These are phyloP conservation scores for Sporothrix luriei DNA, from an alignment of 2,329 filamentous ascomycete genomes.

Conservation along the genomic window DNA sequence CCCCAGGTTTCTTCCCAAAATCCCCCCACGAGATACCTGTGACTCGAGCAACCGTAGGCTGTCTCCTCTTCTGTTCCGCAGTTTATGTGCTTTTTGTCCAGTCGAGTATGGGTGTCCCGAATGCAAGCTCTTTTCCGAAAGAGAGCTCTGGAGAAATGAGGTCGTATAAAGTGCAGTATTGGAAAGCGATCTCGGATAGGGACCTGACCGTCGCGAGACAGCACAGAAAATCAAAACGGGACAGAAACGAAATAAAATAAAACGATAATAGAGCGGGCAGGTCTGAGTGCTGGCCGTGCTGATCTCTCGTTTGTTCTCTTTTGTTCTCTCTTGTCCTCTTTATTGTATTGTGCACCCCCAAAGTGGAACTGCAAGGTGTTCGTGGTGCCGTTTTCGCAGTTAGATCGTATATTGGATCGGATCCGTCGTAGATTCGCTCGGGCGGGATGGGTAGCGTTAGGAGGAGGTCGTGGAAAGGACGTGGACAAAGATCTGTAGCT, in stretches of 20 bases:
- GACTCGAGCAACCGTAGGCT: not conserved
- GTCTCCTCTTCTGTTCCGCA: not conserved
- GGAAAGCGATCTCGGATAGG: not conserved
- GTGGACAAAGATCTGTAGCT: not conserved
- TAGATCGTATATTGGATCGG: too few species aligned
- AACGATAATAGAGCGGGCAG: not conserved
- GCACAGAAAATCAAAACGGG: not conserved
- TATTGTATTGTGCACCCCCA: not conserved
- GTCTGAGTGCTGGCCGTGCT: not conserved
- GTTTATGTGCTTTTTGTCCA: not conserved
- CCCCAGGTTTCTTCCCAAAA: not conserved
- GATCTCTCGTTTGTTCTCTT: too few species aligned
- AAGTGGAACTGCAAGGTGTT: not conserved
- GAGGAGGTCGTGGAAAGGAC: not conserved
- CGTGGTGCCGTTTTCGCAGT: not conserved
- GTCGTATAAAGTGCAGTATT: not conserved
- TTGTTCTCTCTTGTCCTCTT: not conserved
- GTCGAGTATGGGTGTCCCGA: too few species aligned
- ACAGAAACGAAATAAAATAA: not conserved
- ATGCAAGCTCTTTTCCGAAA: conserved; percentile 1
- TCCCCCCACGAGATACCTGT: too few species aligned
- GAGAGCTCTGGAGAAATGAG: not conserved
- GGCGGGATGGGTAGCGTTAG: not conserved
- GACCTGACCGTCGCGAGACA: not conserved
- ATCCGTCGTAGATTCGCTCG: not conserved